Evolutionary conservation across 2,329 filamentous ascomycete species (phyloP).

Genomic region (Gaeumannomyces sp.): DNA sequence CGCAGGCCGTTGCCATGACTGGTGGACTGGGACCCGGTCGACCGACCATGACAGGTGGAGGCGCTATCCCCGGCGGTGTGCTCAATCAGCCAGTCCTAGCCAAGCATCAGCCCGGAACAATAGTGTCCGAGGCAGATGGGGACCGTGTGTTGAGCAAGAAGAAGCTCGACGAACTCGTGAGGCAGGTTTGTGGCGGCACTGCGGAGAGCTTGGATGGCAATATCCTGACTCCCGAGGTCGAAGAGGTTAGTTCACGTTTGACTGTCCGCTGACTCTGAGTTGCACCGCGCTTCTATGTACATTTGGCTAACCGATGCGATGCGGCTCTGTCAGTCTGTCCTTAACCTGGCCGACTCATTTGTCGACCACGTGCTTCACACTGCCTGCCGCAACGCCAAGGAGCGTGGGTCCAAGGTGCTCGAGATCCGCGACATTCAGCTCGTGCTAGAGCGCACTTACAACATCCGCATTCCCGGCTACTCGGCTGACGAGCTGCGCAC

Average conservation of each 20-base stretch:
- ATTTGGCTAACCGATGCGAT: neutral
- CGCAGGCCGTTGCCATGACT: slow-evolving; percentile 65
- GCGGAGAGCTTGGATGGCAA: slow-evolving; percentile 68
- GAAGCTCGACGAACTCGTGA: slow-evolving; percentile 90
- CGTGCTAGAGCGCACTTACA: slow-evolving; percentile 77
- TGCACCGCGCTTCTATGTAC: neutral
- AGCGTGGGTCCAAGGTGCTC: slow-evolving; percentile 82
- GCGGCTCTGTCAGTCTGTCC: slow-evolving; percentile 57
- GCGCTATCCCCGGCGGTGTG: slow-evolving; percentile 69
- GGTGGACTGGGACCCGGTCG: slow-evolving; percentile 59
- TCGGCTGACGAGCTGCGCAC: slow-evolving; percentile 90
- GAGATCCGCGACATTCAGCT: slow-evolving; percentile 85
- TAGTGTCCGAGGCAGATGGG: slow-evolving; percentile 84
- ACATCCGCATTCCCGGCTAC: slow-evolving; percentile 90
- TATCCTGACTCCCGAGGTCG: slow-evolving; percentile 81
- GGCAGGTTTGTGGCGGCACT: slow-evolving; percentile 82
- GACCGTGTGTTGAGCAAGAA: slow-evolving; percentile 96
- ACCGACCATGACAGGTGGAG: slow-evolving; percentile 78
- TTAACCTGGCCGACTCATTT: slow-evolving; percentile 88
- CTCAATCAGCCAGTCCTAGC: slow-evolving; percentile 82
- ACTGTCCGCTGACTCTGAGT: slow-evolving; percentile 10
- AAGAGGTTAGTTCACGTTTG: slow-evolving; percentile 63
- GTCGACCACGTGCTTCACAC: slow-evolving; percentile 84
- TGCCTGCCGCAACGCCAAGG: slow-evolving; percentile 87
- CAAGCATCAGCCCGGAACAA: slow-evolving; percentile 62